Conservation (phyloP, 441 rosid species). For the Daphne laureola region DNA sequence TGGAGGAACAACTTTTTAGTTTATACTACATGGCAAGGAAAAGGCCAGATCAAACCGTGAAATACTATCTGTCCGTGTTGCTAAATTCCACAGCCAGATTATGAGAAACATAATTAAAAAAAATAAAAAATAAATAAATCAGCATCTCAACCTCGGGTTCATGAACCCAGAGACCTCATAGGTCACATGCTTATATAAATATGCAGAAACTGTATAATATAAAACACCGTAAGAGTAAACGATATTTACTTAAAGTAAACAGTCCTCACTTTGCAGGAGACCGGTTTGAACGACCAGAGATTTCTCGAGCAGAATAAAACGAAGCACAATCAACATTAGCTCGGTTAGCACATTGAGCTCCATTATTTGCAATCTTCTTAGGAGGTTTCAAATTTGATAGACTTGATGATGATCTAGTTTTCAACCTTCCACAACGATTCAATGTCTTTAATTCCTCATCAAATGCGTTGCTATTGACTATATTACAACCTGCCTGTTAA, state of each 20-base stretch:
- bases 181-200: background rate
- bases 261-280: conserved; percentile 34
- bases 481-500: conserved; percentile 39
- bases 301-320: conserved; percentile 15
- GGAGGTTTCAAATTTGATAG: conserved; percentile 19
- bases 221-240: conserved; percentile 3
- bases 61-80: no score
- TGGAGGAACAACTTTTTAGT: no score
- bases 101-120: no score
- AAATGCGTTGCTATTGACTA: conserved; percentile 23
- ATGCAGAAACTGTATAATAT: background rate
- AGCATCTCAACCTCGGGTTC: background rate
- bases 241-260: conserved; percentile 2
- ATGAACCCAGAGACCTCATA: background rate
- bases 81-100: background rate
- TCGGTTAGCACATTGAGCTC: conserved; percentile 11
- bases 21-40: no score
- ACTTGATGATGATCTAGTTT: conserved; percentile 28
- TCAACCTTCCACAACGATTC: conserved; percentile 23
- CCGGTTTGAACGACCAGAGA: conserved; percentile 16
- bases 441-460: conserved; percentile 34
- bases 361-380: conserved; percentile 21
- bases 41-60: no score
- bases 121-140: background rate
- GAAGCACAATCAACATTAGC: conserved; percentile 24